Evolutionary conservation across 441 rosid species (phyloP).

Genomic region (Gossypium trilobum): DNA sequence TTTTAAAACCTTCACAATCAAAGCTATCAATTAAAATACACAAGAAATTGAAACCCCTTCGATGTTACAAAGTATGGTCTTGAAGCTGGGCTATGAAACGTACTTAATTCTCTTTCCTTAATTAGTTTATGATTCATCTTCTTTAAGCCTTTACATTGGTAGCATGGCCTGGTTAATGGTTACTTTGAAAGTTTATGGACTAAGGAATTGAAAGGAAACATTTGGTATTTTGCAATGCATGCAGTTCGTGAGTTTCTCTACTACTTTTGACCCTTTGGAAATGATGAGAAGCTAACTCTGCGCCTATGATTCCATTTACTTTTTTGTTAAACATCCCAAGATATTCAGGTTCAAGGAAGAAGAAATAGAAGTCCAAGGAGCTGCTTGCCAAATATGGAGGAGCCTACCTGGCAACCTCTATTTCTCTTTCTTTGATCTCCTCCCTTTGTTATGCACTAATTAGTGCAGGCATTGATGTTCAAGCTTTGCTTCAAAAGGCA

Average conservation of each 20-base stretch:
- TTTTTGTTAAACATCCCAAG: constrained; percentile 18
- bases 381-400: constrained; percentile 81
- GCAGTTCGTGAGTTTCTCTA: too few relatives aligned
- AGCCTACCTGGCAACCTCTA: constrained; percentile 82
- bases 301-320: background rate
- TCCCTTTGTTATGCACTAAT: constrained; percentile 59
- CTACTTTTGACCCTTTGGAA: constrained; percentile 1
- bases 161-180: background rate
- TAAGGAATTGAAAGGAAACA: too few relatives aligned
- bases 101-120: constrained; percentile 9
- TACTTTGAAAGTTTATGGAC: background rate
- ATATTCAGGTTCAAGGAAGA: constrained; percentile 52
- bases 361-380: constrained; percentile 57
- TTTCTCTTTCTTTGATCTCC: constrained; percentile 70
- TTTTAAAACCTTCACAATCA: constrained; percentile 30
- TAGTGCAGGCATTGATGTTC: constrained; percentile 64
- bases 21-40: constrained; percentile 53
- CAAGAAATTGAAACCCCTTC: constrained; percentile 32
- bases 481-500: constrained; percentile 36
- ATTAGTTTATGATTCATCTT: background rate
- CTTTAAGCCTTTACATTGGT: background rate
- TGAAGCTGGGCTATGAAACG: constrained; percentile 90
- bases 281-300: constrained; percentile 41
- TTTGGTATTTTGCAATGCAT: too few relatives aligned
- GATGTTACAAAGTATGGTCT: constrained; percentile 77